Evolutionary conservation across 2,329 filamentous ascomycete species (phyloP).

Genomic region (Colletotrichum somersetense): DNA sequence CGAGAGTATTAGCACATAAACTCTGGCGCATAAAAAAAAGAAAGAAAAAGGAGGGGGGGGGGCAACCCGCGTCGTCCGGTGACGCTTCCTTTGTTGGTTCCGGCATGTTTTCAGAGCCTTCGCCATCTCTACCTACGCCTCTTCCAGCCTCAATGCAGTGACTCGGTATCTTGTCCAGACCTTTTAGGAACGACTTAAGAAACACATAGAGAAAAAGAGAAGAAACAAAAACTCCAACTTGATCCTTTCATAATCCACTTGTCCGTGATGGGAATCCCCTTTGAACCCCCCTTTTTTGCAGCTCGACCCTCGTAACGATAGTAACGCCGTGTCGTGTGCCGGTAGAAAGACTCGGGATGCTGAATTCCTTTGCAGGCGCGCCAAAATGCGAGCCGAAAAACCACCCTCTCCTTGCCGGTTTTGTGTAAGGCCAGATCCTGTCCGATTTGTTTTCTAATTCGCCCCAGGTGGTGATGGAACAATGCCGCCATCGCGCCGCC

Average conservation of each 20-base stretch:
- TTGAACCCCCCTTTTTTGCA: not conserved
- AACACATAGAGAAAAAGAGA: not conserved
- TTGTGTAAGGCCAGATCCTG: slow-evolving; percentile 19
- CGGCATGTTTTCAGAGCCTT: not conserved
- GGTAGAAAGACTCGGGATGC: slow-evolving; percentile 22
- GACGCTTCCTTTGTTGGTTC: not conserved
- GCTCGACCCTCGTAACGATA: slow-evolving; percentile 7
- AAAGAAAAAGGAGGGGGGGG: too few relatives aligned
- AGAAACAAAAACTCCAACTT: not conserved
- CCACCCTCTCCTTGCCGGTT: slow-evolving; percentile 1
- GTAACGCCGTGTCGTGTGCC: slow-evolving; percentile 32
- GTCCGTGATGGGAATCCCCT: not conserved
- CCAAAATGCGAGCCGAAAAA: slow-evolving; percentile 26
- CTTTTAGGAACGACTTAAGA: not conserved
- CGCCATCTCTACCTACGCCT: slow-evolving; percentile 1
- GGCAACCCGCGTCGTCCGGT: not conserved
- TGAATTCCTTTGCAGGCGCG: slow-evolving; percentile 21
- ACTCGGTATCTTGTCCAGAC: not conserved
- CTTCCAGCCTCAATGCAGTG: slow-evolving; percentile 16
- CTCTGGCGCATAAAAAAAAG: too few relatives aligned
- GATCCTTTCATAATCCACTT: not conserved
- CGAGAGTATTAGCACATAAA: not conserved
- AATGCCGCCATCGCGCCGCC: slow-evolving; percentile 6
- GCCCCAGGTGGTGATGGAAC: not conserved
- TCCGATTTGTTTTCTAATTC: slow-evolving; percentile 26